These are phyloP conservation scores for Plasmodium coatneyi DNA, from an alignment of 169 alveolate species.

Conservation along the genomic window DNA sequence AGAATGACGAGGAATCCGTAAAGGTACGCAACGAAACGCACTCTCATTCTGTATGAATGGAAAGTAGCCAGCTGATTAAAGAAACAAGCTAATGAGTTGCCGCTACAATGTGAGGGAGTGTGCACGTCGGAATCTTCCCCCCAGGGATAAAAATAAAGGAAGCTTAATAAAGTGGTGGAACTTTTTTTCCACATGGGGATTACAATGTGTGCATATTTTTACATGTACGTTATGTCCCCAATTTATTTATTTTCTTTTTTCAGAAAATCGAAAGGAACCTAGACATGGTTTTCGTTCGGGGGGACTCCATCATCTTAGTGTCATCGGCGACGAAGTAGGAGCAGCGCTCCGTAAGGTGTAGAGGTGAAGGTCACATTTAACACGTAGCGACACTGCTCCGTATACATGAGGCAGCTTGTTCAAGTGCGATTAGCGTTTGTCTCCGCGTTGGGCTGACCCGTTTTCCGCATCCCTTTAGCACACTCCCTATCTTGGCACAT, in stretches of 20 bases:
- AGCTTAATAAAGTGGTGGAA: background rate
- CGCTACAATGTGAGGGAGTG: background rate
- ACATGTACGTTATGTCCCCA: constrained; percentile 6
- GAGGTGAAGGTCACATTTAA: background rate
- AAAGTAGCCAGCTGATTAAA: background rate
- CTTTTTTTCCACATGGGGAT: background rate
- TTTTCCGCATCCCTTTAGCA: background rate
- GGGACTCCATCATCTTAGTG: constrained; percentile 91
- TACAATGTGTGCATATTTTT: constrained; percentile 43
- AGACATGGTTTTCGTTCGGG: constrained; percentile 90
- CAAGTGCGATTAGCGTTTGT: background rate
- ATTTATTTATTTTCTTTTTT: background rate
- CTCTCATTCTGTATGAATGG: background rate
- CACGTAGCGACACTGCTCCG: background rate
- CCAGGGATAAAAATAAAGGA: background rate
- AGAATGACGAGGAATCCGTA: constrained; percentile 46
- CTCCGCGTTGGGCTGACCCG: background rate
- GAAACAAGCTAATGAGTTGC: background rate
- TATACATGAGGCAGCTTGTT: background rate
- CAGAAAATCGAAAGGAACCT: constrained; percentile 83
- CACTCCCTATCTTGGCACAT: background rate
- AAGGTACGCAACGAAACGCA: constrained; percentile 57
- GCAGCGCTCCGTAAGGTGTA: background rate
- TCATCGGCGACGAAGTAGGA: constrained; percentile 81
- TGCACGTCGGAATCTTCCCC: background rate